phyloP scores from a whole-genome alignment of 202 grass and related monocot species.

The Brachypodium distachyon region DNA sequence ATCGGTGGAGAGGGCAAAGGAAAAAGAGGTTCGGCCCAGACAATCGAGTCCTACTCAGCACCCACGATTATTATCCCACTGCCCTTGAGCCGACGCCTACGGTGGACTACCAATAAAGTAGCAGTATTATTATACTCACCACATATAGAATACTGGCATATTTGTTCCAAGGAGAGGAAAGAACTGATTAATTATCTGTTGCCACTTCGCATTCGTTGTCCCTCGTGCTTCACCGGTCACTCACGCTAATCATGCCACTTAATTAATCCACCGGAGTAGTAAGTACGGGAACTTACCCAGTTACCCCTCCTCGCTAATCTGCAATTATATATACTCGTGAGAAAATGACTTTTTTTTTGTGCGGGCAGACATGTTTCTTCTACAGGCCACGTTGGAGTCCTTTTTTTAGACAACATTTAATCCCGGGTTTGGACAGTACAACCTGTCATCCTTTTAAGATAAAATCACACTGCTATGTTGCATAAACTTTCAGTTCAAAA shows the following conservation, averaged over 20 bases:
- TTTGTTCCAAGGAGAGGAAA: no score
- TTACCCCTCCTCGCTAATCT: neutral
- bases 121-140: no score
- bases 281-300: no score
- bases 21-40: neutral
- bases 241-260: neutral
- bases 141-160: no score
- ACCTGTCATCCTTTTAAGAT: no score
- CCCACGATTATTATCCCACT: constrained; percentile 3
- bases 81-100: constrained; percentile 10
- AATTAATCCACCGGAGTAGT: neutral
- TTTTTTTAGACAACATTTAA: no score
- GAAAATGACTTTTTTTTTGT: no score
- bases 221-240: constrained; percentile 13
- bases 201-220: constrained; percentile 18
- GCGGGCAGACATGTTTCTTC: no score
- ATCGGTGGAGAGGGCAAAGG: neutral
- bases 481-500: no score
- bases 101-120: constrained; percentile 29
- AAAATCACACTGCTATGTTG: no score
- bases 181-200: neutral
- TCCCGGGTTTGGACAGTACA: no score
- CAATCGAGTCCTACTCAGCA: constrained; percentile 25
- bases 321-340: neutral
- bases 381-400: no score